Conservation (phyloP, 306 rosid species). For the Sphenostylis stenocarpa region DNA sequence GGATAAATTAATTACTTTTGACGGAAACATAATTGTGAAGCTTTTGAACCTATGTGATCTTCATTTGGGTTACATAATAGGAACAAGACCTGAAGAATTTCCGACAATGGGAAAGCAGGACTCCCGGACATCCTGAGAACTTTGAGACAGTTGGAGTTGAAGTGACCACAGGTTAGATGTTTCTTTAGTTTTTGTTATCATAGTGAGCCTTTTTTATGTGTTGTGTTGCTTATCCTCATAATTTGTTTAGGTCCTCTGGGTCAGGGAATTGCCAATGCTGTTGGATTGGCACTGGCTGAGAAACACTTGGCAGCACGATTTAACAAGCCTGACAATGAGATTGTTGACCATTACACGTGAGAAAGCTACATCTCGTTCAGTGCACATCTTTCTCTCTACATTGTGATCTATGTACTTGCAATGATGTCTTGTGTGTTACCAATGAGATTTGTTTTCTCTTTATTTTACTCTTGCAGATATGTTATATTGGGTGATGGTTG, state of each 20-base stretch:
- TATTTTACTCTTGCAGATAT: slow-evolving; percentile 49
- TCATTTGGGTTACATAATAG: slow-evolving; percentile 42
- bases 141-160: slow-evolving; percentile 95
- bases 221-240: slow-evolving; percentile 17
- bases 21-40: not conserved
- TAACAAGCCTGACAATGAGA: slow-evolving; percentile 91
- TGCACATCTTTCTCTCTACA: not conserved
- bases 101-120: slow-evolving; percentile 93
- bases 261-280: slow-evolving; percentile 96
- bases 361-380: slow-evolving; percentile 16
- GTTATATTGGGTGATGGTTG: slow-evolving; percentile 94
- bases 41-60: not conserved
- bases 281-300: slow-evolving; percentile 98
- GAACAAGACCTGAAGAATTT: slow-evolving; percentile 86
- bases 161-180: slow-evolving; percentile 86
- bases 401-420: slow-evolving; percentile 1
- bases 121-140: slow-evolving; percentile 98
- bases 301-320: slow-evolving; percentile 93
- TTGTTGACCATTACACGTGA: slow-evolving; percentile 97
- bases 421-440: slow-evolving; percentile 23
- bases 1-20: not conserved
- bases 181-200: not conserved
- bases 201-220: slow-evolving; percentile 7
- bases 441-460: not conserved
- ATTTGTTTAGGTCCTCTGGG: slow-evolving; percentile 86